A percentile compares a stretch with the other conserved stretches of the same genome.
Conservation (phyloP, 1,284 basidiomycete genomes). For the Ceratobasidium sp. region DNA sequence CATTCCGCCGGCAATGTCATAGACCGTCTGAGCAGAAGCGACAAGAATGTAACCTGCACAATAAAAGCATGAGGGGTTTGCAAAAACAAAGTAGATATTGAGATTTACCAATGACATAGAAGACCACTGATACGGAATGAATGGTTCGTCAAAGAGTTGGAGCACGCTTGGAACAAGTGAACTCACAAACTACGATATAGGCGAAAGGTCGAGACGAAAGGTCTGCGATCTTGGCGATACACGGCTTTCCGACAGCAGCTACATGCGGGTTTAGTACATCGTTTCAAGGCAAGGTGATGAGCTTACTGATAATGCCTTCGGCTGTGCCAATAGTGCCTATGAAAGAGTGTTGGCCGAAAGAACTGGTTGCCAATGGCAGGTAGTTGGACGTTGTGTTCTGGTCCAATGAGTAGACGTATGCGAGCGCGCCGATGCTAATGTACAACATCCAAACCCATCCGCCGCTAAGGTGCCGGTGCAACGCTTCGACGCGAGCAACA, state of each 20-base stretch:
- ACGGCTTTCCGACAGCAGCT: slow-evolving; percentile 64
- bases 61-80: slow-evolving; percentile 2
- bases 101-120: slow-evolving; percentile 50
- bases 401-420: slow-evolving; percentile 40
- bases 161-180: background rate
- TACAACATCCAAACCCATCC: slow-evolving; percentile 35
- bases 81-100: background rate
- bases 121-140: slow-evolving; percentile 40
- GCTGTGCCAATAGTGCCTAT: slow-evolving; percentile 43
- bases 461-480: slow-evolving; percentile 30
- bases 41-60: slow-evolving; percentile 56
- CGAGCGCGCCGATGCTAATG: slow-evolving; percentile 35
- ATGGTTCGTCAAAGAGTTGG: no score
- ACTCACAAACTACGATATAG: slow-evolving; percentile 53
- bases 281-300: background rate
- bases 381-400: slow-evolving; percentile 43
- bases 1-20: slow-evolving; percentile 59
- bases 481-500: slow-evolving; percentile 35
- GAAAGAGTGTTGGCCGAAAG: slow-evolving; percentile 46
- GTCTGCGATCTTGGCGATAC: slow-evolving; percentile 64
- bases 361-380: slow-evolving; percentile 45
- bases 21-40: slow-evolving; percentile 57
- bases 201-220: slow-evolving; percentile 52
- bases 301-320: slow-evolving; percentile 41
- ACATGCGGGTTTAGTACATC: slow-evolving; percentile 50